Evolutionary conservation across 2,329 filamentous ascomycete genomes (phyloP), one percentile per base, ranked within the genome.

Genomic region (Tolypocladium album): DNA sequence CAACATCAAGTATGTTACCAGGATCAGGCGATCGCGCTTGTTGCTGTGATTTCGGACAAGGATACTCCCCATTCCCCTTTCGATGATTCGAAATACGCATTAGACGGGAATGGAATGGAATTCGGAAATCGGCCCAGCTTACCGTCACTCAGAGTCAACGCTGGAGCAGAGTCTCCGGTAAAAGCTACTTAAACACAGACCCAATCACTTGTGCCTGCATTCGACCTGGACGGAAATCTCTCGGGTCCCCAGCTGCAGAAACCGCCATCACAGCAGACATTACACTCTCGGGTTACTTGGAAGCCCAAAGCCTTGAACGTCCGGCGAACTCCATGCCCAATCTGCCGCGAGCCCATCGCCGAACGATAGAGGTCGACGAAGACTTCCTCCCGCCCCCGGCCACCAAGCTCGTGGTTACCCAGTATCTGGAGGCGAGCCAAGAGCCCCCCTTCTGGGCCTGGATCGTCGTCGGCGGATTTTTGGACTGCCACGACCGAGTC

Each of bases 381-480:
- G 68, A 65, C 47, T 64, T 70, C 47, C 69, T 82, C 22, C 79
- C 79, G 3, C 66, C 68, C 53, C 76, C 79, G 3, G 79, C 79
- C 15, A 74, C 72, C 3, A 78, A 76, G 61, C 71, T 80, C 36
- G 64, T 77, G 63, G 71, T 81, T 57, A 78, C 75, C 22, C 78
- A 80, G 64, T 70, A 75, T 59, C 65, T 78, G 53, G 65, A 73
- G 57, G 61, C 68, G 11, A 71, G 69, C 20, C 68, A 66, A 2
- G 67, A 70, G 31, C 65, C 68, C 3, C 69, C 67, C 0, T 72
- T 66, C 61, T 81, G 77, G 76, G 78, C 75, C 20, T 80, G 74
- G 73, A 71, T 82, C 55, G 70, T 79, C 27, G 70, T 79, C 17
- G 79, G 73, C 0, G 74, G 74, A 0, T 82, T 81, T 58, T 80